Percentiles rank a stretch among this genome's conserved stretches.
Conservation (phyloP, 192 early-diverging fungal species). For the Dimargaris cristalligena region DNA sequence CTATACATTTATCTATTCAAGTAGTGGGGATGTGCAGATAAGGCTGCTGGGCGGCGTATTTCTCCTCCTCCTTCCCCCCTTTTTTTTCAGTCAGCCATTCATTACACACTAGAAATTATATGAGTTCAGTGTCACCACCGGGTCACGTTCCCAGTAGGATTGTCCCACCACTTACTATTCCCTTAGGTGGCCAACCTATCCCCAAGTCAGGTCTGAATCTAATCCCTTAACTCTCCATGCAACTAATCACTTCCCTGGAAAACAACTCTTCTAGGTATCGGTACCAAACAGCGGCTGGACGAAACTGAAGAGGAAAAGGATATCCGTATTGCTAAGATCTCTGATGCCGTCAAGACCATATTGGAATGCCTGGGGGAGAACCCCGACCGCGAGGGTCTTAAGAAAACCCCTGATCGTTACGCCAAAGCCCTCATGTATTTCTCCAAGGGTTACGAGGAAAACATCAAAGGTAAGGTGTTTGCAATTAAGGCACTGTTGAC, state of each 20-base stretch:
- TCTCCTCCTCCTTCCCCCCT: background rate
- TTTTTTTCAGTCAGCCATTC: background rate
- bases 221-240: too few species aligned
- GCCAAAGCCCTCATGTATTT: conserved; percentile 96
- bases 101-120: too few species aligned
- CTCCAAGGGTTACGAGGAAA: conserved; percentile 96
- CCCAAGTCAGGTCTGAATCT: too few species aligned
- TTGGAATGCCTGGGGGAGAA: conserved; percentile 92
- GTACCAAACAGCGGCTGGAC: conserved; percentile 57
- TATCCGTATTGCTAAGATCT: conserved; percentile 55
- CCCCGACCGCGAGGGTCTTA: conserved; percentile 77
- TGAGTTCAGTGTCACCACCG: too few species aligned
- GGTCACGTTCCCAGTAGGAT: too few species aligned
- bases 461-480: conserved; percentile 49
- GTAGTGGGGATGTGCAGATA: too few species aligned
- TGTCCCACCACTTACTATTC: too few species aligned
- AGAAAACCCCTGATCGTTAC: conserved; percentile 91
- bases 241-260: background rate
- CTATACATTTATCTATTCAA: too few species aligned
- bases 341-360: conserved; percentile 72
- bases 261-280: conserved; percentile 35
- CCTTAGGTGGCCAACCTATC: too few species aligned
- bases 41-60: too few species aligned
- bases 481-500: too few species aligned
- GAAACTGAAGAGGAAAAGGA: conserved; percentile 60